Evolutionary conservation across 1,284 basidiomycete genomes (phyloP), one percentile per base, ranked within the genome.

Genomic region (Agaricales sp.): DNA sequence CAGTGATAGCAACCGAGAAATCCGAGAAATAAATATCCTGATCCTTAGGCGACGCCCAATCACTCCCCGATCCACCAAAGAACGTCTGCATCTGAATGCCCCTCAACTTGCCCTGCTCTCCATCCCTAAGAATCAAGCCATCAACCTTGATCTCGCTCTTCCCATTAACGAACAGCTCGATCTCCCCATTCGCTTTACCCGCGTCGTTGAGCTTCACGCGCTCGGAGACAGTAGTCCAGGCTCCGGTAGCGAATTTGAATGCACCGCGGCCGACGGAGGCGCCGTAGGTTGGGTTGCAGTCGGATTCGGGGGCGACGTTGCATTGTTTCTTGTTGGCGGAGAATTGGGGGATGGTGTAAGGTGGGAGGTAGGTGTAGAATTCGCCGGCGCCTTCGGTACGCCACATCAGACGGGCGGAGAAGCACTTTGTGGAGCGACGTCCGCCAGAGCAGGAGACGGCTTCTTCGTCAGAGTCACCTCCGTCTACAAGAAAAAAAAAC

Each of bases 21-120:
- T 82, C 80, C 58, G 78, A 75, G 65, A 82, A 82, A 61, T 67
- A 83, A 23, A 71, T 61, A 55, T 70, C 67, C 63, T 82, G 79
- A 50, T 71, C 67, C 59, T 73, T 69, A 18, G 79, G 74, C 3
- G 75, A 74, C 19, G 75, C 79, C 63, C 68, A 84, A 13, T 67
- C 60, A 4, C 60, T 23, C 25, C 65, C 63, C 37, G 68, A 71
- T 47, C 76, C 74, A 75, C 52, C 1, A 50, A 51, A 52, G 74
- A 83, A 83, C 39, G 79, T 78, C 65, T 83, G 80, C 64, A 78
- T 74, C 67, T 78, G 75, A 54, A 82, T 71, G 44, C 80, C 81
- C 39, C 74, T 69, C 54, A 82, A 70, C 53, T 67, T 68, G 49
- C 74, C 74, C 0, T 61, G 60, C 23, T 55, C 61, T 50, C 65